Conservation (phyloP, 805 yeast species). For the Nakazawaea molendinolei region DNA sequence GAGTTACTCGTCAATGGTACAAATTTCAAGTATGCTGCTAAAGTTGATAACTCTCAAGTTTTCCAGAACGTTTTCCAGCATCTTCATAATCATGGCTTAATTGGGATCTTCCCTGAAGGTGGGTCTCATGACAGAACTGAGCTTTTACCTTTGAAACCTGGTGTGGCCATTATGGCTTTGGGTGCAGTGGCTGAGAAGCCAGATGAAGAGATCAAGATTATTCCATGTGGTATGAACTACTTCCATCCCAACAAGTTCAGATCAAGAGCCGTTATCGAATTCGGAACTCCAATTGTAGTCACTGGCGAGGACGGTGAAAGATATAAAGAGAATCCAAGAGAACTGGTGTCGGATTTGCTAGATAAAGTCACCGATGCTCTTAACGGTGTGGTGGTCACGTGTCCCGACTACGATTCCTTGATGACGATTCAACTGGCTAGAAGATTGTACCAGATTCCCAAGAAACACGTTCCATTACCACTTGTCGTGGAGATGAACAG, state of each 20-base stretch:
- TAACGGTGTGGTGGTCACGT: conserved; percentile 75
- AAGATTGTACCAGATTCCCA: conserved; percentile 73
- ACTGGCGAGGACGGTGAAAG: conserved; percentile 47
- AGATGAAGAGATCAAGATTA: conserved; percentile 68
- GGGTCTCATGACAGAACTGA: conserved; percentile 98
- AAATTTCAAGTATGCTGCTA: conserved; percentile 61
- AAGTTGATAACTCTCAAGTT: conserved; percentile 75
- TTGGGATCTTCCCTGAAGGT: conserved; percentile 97
- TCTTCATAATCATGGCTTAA: conserved; percentile 56
- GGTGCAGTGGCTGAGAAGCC: conserved; percentile 81
- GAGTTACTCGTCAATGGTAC: conserved; percentile 45
- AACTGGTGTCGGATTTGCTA: conserved; percentile 63
- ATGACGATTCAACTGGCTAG: conserved; percentile 91
- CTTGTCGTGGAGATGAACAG: conserved; percentile 87
- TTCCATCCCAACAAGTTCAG: conserved; percentile 94
- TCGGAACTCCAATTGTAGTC: conserved; percentile 79
- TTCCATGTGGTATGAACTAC: conserved; percentile 96
- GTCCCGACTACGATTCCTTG: conserved; percentile 82
- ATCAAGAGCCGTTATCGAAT: conserved; percentile 91
- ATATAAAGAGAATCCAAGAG: conserved; percentile 60
- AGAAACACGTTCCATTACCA: conserved; percentile 68
- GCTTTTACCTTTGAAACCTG: conserved; percentile 87
- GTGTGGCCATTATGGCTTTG: conserved; percentile 95
- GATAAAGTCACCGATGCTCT: conserved; percentile 61
- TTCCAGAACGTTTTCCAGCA: conserved; percentile 78